phyloP scores from a whole-genome alignment of 345 rosid genomes.

The Syzygium grande region DNA sequence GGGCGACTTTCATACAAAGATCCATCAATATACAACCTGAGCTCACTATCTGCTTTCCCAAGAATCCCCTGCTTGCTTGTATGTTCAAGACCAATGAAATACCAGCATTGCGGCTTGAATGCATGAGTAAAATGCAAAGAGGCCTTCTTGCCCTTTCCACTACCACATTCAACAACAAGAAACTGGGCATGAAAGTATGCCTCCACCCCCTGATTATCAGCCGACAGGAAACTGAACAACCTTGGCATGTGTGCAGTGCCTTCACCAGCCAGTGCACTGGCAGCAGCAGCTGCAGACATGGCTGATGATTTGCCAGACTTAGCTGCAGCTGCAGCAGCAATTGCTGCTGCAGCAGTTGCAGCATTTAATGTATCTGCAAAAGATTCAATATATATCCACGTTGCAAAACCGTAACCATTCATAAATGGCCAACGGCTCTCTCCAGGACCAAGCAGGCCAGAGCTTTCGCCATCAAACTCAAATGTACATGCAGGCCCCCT shows the following conservation, averaged over 20 bases:
- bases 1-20: conserved; percentile 87
- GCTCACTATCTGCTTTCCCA: conserved; percentile 94
- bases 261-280: conserved; percentile 99
- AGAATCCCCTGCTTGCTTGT: conserved; percentile 69
- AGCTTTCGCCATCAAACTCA: conserved; percentile 99
- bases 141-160: conserved; percentile 92
- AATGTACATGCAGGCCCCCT: conserved; percentile 92
- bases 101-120: conserved; percentile 99
- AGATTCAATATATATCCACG: conserved; percentile 98
- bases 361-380: conserved; percentile 98
- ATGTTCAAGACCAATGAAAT: conserved; percentile 94
- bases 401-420: conserved; percentile 90
- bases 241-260: conserved; percentile 99
- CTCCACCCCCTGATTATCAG: conserved; percentile 95
- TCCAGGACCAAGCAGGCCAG: conserved; percentile 99
- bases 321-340: conserved; percentile 97
- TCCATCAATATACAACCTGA: conserved; percentile 90
- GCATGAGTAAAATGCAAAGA: conserved; percentile 98
- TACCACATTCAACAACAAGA: conserved; percentile 92
- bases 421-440: conserved; percentile 98
- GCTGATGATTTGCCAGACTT: conserved; percentile 98
- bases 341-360: conserved; percentile 96
- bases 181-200: conserved; percentile 98
- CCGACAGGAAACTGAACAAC: conserved; percentile 89
- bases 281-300: conserved; percentile 99